Evolutionary conservation across 176 grass and related monocot species (phyloP), one percentile per base, ranked within the genome.

Genomic region (Pharus latifolius): DNA sequence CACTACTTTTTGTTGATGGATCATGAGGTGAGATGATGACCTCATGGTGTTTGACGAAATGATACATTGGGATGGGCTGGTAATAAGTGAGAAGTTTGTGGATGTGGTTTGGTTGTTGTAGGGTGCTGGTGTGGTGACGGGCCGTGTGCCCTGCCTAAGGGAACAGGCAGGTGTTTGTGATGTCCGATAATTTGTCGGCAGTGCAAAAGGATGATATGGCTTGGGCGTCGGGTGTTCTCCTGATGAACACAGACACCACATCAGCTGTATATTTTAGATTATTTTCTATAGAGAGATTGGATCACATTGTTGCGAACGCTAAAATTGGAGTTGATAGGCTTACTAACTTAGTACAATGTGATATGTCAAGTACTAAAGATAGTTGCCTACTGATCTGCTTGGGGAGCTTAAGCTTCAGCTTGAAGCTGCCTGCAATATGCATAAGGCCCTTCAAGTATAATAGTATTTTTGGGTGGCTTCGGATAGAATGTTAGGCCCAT

Each of bases 211-310:
- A 93, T 72, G 84, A 93, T 58, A 51, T 93, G 66, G 90, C 95
- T 3, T 93, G 95, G 95, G 81, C 87, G 17, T 93, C 87, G 1
- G 93, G 88, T 63, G 90, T 77, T 17, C 73, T 98, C 49, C 71
- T 98, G 33, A 78, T 82, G 38, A 93, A 81, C 73, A 98, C 90
- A 38, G 91, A 98, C 78, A 91, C 87, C 35, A 86, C 88, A 2
- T 91, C 89, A 10, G 87, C 93, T 75, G 95, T 98, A 91, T 69
- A 60, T 10, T 61, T 69, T 73, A 23, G 20, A 55, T 38, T 32
- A n/a, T n/a, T n/a, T n/a, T n/a, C n/a, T n/a, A n/a, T n/a, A n/a
- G n/a, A n/a, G n/a, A n/a, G n/a, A n/a, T n/a, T n/a, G n/a, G n/a
- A n/a, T n/a, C n/a, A n/a, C n/a, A n/a, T n/a, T n/a, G n/a, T n/a